Evolutionary conservation across 768 basidiomycete species (phyloP).

Genomic region (Psilocybe cyanescens): DNA sequence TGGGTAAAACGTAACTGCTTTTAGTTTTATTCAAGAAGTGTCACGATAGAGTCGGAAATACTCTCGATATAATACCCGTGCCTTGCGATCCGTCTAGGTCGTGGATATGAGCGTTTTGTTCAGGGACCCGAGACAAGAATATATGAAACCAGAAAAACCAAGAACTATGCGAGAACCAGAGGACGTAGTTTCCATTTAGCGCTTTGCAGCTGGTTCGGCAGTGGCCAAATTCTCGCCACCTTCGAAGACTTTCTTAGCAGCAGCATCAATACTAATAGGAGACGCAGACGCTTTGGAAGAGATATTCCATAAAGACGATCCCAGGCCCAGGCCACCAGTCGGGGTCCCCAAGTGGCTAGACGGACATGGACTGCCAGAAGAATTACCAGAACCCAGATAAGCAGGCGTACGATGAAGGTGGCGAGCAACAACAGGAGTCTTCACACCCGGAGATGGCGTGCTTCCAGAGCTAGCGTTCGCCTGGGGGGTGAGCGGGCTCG

Average conservation of each 20-base stretch:
- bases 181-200: not conserved
- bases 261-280: constrained; percentile 11
- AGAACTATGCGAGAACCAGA: not conserved
- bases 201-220: not conserved
- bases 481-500: constrained; percentile 9
- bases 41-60: no score
- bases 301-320: constrained; percentile 14
- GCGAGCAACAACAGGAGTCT: constrained; percentile 2
- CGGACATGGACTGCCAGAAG: constrained; percentile 5
- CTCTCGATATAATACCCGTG: not conserved
- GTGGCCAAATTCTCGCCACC: constrained; percentile 9
- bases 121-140: not conserved
- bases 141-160: not conserved
- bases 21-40: not conserved
- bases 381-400: constrained; percentile 8
- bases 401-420: constrained; percentile 7
- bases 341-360: constrained; percentile 11
- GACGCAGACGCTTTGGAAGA: constrained; percentile 10
- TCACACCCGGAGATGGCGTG: constrained; percentile 7
- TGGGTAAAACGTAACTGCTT: not conserved
- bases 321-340: constrained; percentile 11
- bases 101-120: not conserved
- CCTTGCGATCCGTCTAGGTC: not conserved
- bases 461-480: constrained; percentile 3
- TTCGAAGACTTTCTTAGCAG: constrained; percentile 11